Evolutionary conservation across 179 eudicot genomes (phyloP).

Genomic region (Carnegiea gigantea): DNA sequence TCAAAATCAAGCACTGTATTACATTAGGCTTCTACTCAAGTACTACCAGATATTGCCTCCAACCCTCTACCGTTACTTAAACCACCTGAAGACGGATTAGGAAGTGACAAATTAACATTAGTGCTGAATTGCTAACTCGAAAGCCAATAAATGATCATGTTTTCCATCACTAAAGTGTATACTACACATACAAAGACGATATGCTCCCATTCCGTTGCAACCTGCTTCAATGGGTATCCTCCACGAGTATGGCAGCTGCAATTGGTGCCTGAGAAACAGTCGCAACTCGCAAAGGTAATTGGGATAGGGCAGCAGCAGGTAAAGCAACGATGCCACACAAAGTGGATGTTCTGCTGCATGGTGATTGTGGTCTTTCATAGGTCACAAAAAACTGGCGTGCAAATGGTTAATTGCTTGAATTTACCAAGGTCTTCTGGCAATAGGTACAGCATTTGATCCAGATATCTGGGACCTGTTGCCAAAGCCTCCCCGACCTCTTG

Average conservation of each 20-base stretch:
- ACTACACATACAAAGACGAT: background rate
- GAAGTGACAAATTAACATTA: background rate
- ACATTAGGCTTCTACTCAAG: slow-evolving; percentile 7
- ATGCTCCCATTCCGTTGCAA: background rate
- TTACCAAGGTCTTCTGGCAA: slow-evolving; percentile 75
- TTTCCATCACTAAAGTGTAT: background rate
- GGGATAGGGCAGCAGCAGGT: background rate
- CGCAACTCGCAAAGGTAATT: background rate
- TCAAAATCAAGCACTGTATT: background rate
- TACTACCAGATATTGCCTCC: no score
- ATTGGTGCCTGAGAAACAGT: background rate
- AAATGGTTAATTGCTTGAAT: background rate
- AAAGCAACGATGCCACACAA: no score
- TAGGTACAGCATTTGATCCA: slow-evolving; percentile 72
- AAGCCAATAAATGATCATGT: background rate
- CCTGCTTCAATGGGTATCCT: background rate
- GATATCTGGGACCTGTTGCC: slow-evolving; percentile 62
- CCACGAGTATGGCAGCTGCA: background rate
- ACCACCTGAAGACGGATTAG: background rate
- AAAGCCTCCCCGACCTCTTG: slow-evolving; percentile 88
- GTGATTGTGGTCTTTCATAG: background rate
- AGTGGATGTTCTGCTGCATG: background rate
- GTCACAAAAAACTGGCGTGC: background rate
- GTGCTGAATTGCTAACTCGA: background rate
- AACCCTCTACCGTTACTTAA: background rate